Conservation (phyloP, 768 basidiomycete species). For the Macrolepiota albuminosa region DNA sequence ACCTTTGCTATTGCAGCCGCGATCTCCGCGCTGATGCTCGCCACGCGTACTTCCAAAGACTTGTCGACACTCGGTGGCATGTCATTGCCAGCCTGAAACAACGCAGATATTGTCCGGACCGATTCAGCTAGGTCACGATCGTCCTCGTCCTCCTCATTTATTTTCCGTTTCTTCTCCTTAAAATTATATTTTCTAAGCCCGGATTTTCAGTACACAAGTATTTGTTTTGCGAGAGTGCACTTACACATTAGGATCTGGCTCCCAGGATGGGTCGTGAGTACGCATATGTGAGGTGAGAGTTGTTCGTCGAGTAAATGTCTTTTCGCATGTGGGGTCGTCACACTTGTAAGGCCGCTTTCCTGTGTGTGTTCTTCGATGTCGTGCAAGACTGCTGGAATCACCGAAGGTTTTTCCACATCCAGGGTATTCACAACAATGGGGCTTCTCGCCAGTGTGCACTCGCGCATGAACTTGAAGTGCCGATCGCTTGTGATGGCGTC, state of each 20-base stretch:
- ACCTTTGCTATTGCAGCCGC: slow-evolving; percentile 77
- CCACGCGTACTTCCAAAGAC: slow-evolving; percentile 59
- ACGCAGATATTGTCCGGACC: slow-evolving; percentile 68
- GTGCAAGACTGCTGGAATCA: slow-evolving; percentile 87
- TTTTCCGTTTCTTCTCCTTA: slow-evolving; percentile 65
- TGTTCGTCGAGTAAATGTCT: slow-evolving; percentile 84
- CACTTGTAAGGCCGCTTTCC: slow-evolving; percentile 86
- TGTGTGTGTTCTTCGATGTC: slow-evolving; percentile 86
- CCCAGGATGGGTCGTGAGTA: slow-evolving; percentile 82
- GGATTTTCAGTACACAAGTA: slow-evolving; percentile 3
- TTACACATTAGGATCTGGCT: slow-evolving; percentile 78
- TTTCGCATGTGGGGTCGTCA: slow-evolving; percentile 76
- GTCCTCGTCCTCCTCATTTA: slow-evolving; percentile 48
- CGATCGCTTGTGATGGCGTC: slow-evolving; percentile 54
- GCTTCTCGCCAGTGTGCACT: slow-evolving; percentile 91
- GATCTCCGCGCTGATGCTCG: slow-evolving; percentile 77
- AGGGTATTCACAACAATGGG: slow-evolving; percentile 86
- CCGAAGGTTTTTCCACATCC: slow-evolving; percentile 86
- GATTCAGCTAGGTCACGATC: slow-evolving; percentile 66
- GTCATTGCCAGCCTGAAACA: slow-evolving; percentile 48
- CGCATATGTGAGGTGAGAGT: slow-evolving; percentile 86
- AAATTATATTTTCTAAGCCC: slow-evolving; percentile 66
- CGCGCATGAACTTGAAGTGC: slow-evolving; percentile 86
- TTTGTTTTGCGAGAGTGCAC: slow-evolving; percentile 20
- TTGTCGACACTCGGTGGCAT: slow-evolving; percentile 33